phyloP scores from a whole-genome alignment of 768 basidiomycete species.

The Termitomyces sp. region DNA sequence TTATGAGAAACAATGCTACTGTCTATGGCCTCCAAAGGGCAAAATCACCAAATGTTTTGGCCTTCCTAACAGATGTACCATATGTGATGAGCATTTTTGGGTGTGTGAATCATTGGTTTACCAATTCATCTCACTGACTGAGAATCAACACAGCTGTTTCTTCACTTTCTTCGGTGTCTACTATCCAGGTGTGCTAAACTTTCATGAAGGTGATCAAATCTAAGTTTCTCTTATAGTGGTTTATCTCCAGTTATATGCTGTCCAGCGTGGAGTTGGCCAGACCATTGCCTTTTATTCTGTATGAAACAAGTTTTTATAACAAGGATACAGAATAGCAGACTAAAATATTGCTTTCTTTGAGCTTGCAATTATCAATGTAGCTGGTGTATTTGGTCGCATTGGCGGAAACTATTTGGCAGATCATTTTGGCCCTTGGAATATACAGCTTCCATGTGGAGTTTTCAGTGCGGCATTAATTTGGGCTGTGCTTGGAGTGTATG shows the following conservation, averaged over 20 bases:
- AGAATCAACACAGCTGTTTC: neutral
- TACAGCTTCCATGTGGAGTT: constrained; percentile 3
- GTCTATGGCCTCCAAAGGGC: constrained; percentile 6
- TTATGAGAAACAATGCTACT: neutral
- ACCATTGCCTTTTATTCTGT: constrained; percentile 15
- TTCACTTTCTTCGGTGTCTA: constrained; percentile 13
- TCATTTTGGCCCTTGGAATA: constrained; percentile 28
- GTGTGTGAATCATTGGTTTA: constrained; percentile 15
- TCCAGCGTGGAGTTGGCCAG: constrained; percentile 21
- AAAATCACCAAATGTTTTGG: neutral
- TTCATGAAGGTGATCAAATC: neutral
- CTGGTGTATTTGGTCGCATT: constrained; percentile 33
- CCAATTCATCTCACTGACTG: neutral
- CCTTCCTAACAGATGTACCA: constrained; percentile 29
- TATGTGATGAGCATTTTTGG: constrained; percentile 28
- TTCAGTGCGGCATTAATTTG: constrained; percentile 27
- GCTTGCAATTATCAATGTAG: constrained; percentile 36
- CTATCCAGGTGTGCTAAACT: constrained; percentile 14
- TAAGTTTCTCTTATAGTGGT: neutral
- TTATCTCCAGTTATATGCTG: constrained; percentile 19
- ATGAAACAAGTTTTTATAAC: too few relatives aligned
- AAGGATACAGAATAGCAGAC: too few relatives aligned
- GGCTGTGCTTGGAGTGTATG: constrained; percentile 33
- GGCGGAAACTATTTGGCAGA: constrained; percentile 33
- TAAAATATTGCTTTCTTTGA: constrained; percentile 13